These are phyloP conservation scores for Sugiyamaella grinbergsii DNA, from an alignment of 1,139 yeast species.

Conservation along the genomic window DNA sequence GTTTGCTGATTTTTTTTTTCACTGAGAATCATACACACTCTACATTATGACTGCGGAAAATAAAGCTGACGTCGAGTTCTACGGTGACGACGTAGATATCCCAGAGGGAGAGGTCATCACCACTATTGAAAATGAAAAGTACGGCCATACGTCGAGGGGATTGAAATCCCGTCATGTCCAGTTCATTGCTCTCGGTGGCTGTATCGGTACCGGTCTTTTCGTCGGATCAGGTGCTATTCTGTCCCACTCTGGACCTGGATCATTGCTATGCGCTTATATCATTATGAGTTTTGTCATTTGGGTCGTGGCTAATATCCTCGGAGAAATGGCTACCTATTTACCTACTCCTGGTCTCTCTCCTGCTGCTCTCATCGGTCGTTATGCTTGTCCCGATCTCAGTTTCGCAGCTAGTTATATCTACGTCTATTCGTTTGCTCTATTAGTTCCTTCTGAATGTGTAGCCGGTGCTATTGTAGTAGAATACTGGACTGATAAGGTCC, in stretches of 20 bases:
- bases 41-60: constrained; percentile 3
- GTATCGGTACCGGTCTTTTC: constrained; percentile 77
- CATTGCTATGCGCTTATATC: constrained; percentile 58
- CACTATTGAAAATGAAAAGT: constrained; percentile 11
- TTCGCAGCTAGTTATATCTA: constrained; percentile 83
- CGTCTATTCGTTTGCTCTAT: constrained; percentile 83
- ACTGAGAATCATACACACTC: too few relatives aligned
- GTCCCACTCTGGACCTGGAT: constrained; percentile 65
- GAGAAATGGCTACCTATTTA: constrained; percentile 62
- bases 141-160: constrained; percentile 37
- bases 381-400: constrained; percentile 56
- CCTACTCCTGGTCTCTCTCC: constrained; percentile 47
- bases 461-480: constrained; percentile 75
- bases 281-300: constrained; percentile 56
- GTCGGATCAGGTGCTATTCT: constrained; percentile 67
- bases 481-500: constrained; percentile 70
- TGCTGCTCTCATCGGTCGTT: constrained; percentile 46
- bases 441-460: constrained; percentile 65
- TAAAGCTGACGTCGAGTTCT: neutral
- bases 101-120: constrained; percentile 9
- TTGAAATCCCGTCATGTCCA: constrained; percentile 67
- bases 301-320: constrained; percentile 59
- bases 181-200: constrained; percentile 87
- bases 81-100: constrained; percentile 11
- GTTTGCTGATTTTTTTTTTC: neutral